phyloP scores from a whole-genome alignment of 371 early-diverging fungal genomes.

The Apophysomyces sp. region DNA sequence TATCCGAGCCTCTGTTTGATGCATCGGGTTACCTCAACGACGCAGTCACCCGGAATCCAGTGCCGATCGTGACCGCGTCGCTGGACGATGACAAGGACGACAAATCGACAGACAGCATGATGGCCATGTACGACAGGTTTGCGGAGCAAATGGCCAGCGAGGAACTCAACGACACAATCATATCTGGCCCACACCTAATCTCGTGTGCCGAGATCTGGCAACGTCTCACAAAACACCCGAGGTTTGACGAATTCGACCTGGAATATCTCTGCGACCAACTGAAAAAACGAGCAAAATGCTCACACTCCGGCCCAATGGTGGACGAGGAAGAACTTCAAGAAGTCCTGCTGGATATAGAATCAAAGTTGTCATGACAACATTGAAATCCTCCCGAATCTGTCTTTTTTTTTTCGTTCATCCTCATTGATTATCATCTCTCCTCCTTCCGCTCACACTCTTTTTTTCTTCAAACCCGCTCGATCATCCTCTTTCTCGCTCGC shows the following conservation, averaged over 20 bases:
- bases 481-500: background rate
- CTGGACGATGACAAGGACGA: constrained; percentile 1
- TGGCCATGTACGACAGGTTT: constrained; percentile 15
- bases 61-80: constrained; percentile 38
- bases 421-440: background rate
- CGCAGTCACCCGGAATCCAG: constrained; percentile 30
- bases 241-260: constrained; percentile 48
- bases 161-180: background rate
- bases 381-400: background rate
- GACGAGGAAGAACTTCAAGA: constrained; percentile 38
- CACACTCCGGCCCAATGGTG: constrained; percentile 50
- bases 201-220: constrained; percentile 46
- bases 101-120: constrained; percentile 6
- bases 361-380: constrained; percentile 1
- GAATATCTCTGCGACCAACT: constrained; percentile 45
- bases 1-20: constrained; percentile 50
- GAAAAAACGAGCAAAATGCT: constrained; percentile 52
- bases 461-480: background rate
- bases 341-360: constrained; percentile 4
- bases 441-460: background rate
- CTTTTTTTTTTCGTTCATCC: background rate
- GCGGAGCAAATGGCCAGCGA: constrained; percentile 12
- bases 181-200: constrained; percentile 19
- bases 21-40: constrained; percentile 35
- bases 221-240: constrained; percentile 45